Evolutionary conservation across 2,329 filamentous ascomycete species (phyloP).

Genomic region (Podosphaera fusca): DNA sequence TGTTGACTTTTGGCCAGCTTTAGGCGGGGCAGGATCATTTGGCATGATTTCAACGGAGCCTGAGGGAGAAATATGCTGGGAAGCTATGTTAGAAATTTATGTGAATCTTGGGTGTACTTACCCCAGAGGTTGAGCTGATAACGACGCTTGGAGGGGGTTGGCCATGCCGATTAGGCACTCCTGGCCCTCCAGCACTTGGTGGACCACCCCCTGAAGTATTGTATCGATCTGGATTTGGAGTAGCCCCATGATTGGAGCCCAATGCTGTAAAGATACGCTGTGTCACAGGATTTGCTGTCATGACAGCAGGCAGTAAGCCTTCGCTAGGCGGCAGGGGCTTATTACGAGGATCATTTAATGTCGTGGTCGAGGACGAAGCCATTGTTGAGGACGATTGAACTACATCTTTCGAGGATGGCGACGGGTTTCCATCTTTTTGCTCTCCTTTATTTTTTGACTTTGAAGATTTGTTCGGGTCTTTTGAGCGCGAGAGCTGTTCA

Average conservation of each 20-base stretch:
- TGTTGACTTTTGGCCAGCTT: slow-evolving; percentile 70
- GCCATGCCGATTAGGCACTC: slow-evolving; percentile 39
- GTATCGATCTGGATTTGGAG: slow-evolving; percentile 21
- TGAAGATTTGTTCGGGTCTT: slow-evolving; percentile 61
- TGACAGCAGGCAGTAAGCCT: slow-evolving; percentile 11
- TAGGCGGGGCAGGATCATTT: slow-evolving; percentile 82
- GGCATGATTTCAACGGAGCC: slow-evolving; percentile 95
- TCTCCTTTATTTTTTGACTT: slow-evolving; percentile 44
- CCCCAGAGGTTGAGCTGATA: slow-evolving; percentile 82
- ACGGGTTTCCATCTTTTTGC: slow-evolving; percentile 53
- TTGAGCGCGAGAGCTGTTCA: slow-evolving; percentile 76
- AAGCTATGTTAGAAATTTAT: background rate
- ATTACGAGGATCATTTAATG: slow-evolving; percentile 64
- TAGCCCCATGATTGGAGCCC: slow-evolving; percentile 12
- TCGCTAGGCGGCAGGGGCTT: slow-evolving; percentile 47
- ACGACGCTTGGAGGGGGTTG: slow-evolving; percentile 66
- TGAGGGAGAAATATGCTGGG: slow-evolving; percentile 70
- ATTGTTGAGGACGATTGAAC: slow-evolving; percentile 43
- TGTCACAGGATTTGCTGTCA: slow-evolving; percentile 7
- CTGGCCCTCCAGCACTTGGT: slow-evolving; percentile 23
- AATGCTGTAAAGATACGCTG: slow-evolving; percentile 15
- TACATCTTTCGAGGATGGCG: slow-evolving; percentile 36
- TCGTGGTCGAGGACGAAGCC: slow-evolving; percentile 72
- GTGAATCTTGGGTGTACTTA: slow-evolving; percentile 24
- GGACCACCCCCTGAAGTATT: slow-evolving; percentile 17